Conservation (phyloP, 495 filamentous ascomycete genomes). For the Rhypophila decipiens region DNA sequence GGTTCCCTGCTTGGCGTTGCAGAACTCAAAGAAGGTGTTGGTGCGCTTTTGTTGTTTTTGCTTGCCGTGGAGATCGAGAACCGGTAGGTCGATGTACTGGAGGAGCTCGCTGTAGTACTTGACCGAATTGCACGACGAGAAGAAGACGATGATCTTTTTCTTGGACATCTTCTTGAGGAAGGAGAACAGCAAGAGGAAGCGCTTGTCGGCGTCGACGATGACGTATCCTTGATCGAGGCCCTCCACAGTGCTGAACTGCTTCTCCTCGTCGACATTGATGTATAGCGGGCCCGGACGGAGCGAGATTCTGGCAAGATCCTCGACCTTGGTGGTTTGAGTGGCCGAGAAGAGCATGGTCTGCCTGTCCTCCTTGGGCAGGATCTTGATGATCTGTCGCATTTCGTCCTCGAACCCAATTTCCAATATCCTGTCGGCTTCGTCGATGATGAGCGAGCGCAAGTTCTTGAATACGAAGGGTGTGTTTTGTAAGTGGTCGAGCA, state of each 20-base stretch:
- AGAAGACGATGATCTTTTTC: conserved; percentile 98
- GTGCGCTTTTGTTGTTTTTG: conserved; percentile 97
- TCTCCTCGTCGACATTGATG: conserved; percentile 74
- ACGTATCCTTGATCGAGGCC: conserved; percentile 95
- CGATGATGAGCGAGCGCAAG: conserved; percentile 69
- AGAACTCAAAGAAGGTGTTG: conserved; percentile 97
- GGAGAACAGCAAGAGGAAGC: conserved; percentile 90
- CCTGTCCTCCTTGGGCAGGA: conserved; percentile 78
- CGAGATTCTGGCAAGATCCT: conserved; percentile 91
- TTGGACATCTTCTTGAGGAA: conserved; percentile 84
- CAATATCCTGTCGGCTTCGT: conserved; percentile 89
- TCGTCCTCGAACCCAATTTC: conserved; percentile 99
- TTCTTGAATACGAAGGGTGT: conserved; percentile 94
- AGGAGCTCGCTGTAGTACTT: conserved; percentile 92
- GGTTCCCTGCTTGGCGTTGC: conserved; percentile 84
- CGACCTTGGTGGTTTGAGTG: conserved; percentile 97
- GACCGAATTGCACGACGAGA: conserved; percentile 87
- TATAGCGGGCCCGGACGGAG: conserved; percentile 87
- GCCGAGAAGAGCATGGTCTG: conserved; percentile 98
- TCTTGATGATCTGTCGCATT: conserved; percentile 95
- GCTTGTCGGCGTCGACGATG: conserved; percentile 83
- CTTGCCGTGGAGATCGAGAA: conserved; percentile 84
- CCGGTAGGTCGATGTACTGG: conserved; percentile 93
- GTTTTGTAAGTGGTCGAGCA: conserved; percentile 93
- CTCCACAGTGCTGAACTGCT: conserved; percentile 63